Base-by-base conservation (phyloP, 2,329 filamentous ascomycete species). In the Phaeomoniella chlamydospora region DNA sequence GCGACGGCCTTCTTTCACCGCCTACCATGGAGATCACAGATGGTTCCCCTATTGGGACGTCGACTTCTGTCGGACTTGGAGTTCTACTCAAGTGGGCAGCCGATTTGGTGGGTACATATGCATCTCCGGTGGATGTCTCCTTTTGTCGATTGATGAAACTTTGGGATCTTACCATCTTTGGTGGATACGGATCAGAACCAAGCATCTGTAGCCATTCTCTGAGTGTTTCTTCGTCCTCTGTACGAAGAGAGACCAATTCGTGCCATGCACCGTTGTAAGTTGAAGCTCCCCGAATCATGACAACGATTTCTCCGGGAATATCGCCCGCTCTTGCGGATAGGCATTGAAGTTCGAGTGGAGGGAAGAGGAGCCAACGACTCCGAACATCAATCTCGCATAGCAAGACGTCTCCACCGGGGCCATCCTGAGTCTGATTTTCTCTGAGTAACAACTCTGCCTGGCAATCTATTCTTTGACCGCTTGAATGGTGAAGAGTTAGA, bases 181-280 rank as follows among this genome's bases (percentile, higher is more conserved):
- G 75, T 15, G 75, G 75, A 19, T 77, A 60, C 17, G 78, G 78
- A 19, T 64, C 63, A 18, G 71, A 57, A n/a, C 75, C 74, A n/a
- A 96, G 62, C 57, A 94, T 83, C 29, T 81, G 72, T 26, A 94
- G 64, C 90, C 90, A 98, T 56, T 96, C 90, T 12, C 72, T 62
- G 4, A 80, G 76, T 40, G 86, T 76, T 38, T 83, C 77, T 42
- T 86, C 78, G 50, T 83, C 74, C 36, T 87, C 79, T 2, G 81
- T 74, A 6, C 68, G 72, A 12, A 96, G 65, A n/a, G 74, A 78
- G 39, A 96, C 64, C 4, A 93, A 63, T 57, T 98, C 87, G 42
- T 77, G 77, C 87, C 88, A 96, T 43, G 81, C 74, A 36, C 70
- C 58, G 15, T 65, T 64, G 33, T 65, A 64, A 5, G 68, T 70